Evolutionary conservation across 306 rosid genomes (phyloP).

Genomic region (Fragaria ananassa): DNA sequence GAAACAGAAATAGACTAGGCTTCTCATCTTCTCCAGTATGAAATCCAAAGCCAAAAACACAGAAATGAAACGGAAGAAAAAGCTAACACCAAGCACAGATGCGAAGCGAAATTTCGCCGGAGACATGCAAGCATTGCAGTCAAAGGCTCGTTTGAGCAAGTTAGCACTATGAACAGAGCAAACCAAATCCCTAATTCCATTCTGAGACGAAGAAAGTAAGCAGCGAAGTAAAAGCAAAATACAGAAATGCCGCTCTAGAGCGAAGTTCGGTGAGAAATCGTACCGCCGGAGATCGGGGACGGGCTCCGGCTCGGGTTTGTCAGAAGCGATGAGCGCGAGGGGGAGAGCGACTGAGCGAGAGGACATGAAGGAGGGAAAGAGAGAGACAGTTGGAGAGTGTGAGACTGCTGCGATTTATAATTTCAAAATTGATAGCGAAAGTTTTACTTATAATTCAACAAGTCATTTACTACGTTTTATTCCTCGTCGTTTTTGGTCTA

Average conservation of each 20-base stretch:
- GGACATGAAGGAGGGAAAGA: too few species aligned
- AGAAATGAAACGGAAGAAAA: background rate
- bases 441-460: too few species aligned
- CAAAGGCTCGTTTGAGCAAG: background rate
- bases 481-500: too few species aligned
- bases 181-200: background rate
- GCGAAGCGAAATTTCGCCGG: too few species aligned
- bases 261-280: background rate
- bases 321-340: background rate
- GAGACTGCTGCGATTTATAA: too few species aligned
- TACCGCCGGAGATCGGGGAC: too few species aligned
- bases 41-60: background rate
- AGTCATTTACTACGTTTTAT: too few species aligned
- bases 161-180: background rate
- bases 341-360: background rate
- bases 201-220: background rate
- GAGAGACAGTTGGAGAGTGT: too few species aligned
- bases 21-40: too few species aligned
- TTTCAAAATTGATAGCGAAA: too few species aligned
- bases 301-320: too few species aligned
- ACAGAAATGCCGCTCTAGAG: background rate
- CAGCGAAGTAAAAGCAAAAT: background rate
- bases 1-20: too few species aligned
- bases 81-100: background rate
- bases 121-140: conserved; percentile 8